Conservation (phyloP, 2,329 filamentous ascomycete species). For the Sarocladium oryzae region DNA sequence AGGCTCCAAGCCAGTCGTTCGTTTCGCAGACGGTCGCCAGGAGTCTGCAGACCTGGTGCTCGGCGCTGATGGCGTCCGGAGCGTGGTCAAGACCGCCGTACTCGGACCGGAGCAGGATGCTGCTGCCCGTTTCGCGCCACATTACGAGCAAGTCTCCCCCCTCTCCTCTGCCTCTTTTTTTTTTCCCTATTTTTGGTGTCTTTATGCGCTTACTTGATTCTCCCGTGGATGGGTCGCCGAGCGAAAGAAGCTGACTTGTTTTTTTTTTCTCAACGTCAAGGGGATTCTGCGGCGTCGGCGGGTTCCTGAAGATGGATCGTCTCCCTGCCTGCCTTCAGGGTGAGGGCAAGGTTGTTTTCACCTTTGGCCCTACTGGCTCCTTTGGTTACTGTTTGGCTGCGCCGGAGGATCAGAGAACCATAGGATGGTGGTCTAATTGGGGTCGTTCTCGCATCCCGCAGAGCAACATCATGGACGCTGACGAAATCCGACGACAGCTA, state of each 20-base stretch:
- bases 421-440: constrained; percentile 17
- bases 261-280: neutral
- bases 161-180: too few relatives aligned
- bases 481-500: constrained; percentile 15
- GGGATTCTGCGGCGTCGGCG: constrained; percentile 17
- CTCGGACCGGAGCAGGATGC: constrained; percentile 16
- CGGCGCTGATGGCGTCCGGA: constrained; percentile 19
- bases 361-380: constrained; percentile 18
- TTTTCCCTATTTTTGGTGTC: too few relatives aligned
- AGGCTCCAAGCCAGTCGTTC: constrained; percentile 6
- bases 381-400: constrained; percentile 17
- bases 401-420: neutral
- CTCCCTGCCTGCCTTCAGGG: constrained; percentile 12
- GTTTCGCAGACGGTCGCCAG: constrained; percentile 17
- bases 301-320: constrained; percentile 12
- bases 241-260: neutral
- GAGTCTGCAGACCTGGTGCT: constrained; percentile 19
- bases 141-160: constrained; percentile 17
- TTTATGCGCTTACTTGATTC: too few relatives aligned
- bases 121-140: constrained; percentile 16
- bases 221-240: too few relatives aligned
- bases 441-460: constrained; percentile 9
- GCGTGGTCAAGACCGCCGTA: constrained; percentile 15
- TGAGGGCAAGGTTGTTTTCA: constrained; percentile 16
- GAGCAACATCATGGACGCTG: constrained; percentile 12